These are phyloP conservation scores for Cinnamomum chago DNA, from an alignment of 164 flowering plant species.

Conservation along the genomic window DNA sequence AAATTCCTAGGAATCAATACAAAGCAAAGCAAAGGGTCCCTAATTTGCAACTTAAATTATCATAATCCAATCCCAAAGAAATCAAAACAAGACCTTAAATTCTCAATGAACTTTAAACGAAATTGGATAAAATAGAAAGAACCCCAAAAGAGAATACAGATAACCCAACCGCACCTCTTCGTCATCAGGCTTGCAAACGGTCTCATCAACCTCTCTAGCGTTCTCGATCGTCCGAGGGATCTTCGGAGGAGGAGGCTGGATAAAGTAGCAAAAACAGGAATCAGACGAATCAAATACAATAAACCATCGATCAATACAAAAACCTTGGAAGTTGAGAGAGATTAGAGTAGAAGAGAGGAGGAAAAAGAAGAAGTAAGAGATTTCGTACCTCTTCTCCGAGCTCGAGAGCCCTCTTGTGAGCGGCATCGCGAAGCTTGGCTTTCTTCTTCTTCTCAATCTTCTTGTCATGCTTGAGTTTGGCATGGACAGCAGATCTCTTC, in stretches of 20 bases:
- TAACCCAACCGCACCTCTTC: conserved; percentile 54
- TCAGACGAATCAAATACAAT: background rate
- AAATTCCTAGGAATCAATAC: no score
- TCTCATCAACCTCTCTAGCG: conserved; percentile 83
- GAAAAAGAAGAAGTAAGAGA: background rate
- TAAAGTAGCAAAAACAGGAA: background rate
- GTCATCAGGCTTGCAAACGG: conserved; percentile 85
- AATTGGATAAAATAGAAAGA: no score
- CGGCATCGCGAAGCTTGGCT: conserved; percentile 65
- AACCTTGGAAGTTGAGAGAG: background rate
- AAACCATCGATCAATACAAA: background rate
- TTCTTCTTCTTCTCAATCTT: conserved; percentile 74
- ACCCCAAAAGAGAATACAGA: no score
- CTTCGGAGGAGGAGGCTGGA: conserved; percentile 58
- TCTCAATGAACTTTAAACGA: background rate
- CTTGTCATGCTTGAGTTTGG: conserved; percentile 76
- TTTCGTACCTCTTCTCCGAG: conserved; percentile 77
- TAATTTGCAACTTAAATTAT: background rate
- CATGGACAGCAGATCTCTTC: conserved; percentile 64
- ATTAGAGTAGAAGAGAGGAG: background rate
- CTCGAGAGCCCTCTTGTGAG: conserved; percentile 77
- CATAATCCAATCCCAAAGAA: background rate
- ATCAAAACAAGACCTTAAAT: background rate
- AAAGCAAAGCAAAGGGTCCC: no score
- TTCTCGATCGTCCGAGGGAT: conserved; percentile 85